Evolutionary conservation across 148 eudicot species (phyloP).

Genomic region (Camellia japonica): DNA sequence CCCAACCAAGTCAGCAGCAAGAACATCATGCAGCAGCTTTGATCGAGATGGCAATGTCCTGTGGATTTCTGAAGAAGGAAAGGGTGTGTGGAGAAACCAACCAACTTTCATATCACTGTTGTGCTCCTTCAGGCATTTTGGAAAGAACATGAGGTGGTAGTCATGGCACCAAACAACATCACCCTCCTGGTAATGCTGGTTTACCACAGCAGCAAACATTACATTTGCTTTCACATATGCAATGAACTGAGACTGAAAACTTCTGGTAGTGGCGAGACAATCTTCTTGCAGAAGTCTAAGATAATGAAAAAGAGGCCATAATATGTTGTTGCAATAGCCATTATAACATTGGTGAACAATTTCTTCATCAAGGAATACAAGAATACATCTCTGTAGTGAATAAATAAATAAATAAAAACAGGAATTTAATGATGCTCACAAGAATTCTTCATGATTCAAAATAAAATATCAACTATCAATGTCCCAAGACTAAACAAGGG

Average conservation of each 20-base stretch:
- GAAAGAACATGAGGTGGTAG: constrained; percentile 92
- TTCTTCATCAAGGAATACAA: constrained; percentile 87
- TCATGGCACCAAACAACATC: constrained; percentile 98
- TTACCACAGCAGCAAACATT: constrained; percentile 91
- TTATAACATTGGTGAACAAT: constrained; percentile 88
- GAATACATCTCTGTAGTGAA: constrained; percentile 71
- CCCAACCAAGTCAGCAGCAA: constrained; percentile 92
- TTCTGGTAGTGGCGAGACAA: constrained; percentile 83
- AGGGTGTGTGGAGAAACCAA: constrained; percentile 93
- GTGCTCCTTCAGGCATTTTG: constrained; percentile 65
- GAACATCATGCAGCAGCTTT: constrained; percentile 70
- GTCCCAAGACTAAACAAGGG: not conserved
- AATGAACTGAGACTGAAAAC: constrained; percentile 87
- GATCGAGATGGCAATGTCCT: constrained; percentile 89
- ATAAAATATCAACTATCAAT: not conserved
- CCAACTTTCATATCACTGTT: constrained; percentile 85
- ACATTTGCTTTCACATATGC: constrained; percentile 85
- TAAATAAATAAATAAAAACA: not conserved
- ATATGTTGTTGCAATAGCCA: constrained; percentile 87
- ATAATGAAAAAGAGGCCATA: constrained; percentile 95
- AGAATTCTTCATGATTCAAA: not conserved
- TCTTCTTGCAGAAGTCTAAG: constrained; percentile 96
- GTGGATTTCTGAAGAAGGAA: constrained; percentile 93
- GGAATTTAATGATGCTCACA: constrained; percentile 5
- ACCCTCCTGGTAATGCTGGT: constrained; percentile 75